Base-by-base conservation (phyloP, 129 eudicot genomes). In the Scalesia atractyloides region DNA sequence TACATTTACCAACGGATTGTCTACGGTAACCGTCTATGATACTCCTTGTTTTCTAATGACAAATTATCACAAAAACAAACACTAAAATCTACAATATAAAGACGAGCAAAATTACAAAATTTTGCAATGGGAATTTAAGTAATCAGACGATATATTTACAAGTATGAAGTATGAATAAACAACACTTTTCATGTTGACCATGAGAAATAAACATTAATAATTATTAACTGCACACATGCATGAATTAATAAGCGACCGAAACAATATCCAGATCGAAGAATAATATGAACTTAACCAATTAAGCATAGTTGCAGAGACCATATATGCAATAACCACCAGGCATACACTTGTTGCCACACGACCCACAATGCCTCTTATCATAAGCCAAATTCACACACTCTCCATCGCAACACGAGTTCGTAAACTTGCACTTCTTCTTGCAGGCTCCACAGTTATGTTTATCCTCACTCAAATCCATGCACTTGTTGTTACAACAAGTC, bases 361-460 rank as follows among this genome's bases (percentile, higher is more conserved):
- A 10, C 19, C 97, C 96, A n/a, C 97, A 91, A 61, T 91, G 88
- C 76, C 97, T 84, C 84, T 88, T 88, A 13, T 89, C 96, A 46
- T 66, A 86, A 13, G 86, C 78, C 44, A 82, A 64, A 43, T 82
- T 58, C 69, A 89, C 96, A 44, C 96, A 89, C 66, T 84, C 77
- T 20, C 93, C 93, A 6, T 74, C 47, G 64, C 96, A 89, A 41
- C 96, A 89, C 13, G 69, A 22, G 46, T 70, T 69, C 0, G 90
- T 80, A 34, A 64, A 81, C 76, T 65, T 71, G 78, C 96, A 89
- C 68, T 87, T 86, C 17, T 75, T 82, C 79, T 86, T 87, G 77
- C 96, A 89, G 0, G 86, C 81, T 19, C 96, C 96, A 16, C 96
- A 89, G 46, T 89, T 74, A 0, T 80, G 18, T 24, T 58, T 60